Conservation (phyloP, 345 rosid genomes). For the Combretum micranthum region DNA sequence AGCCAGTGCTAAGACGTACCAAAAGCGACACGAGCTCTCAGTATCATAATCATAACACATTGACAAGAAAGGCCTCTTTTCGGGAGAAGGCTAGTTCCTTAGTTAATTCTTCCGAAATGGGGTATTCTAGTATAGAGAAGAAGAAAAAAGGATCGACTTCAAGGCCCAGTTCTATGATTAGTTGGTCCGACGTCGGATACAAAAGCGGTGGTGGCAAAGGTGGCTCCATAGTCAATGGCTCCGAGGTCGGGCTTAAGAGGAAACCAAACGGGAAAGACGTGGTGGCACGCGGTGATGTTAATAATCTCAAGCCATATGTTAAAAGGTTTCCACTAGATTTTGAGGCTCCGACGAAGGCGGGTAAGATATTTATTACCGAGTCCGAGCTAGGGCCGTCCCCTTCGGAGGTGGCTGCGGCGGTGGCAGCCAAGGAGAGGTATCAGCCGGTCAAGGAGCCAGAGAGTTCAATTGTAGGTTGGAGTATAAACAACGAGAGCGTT, state of each 20-base stretch:
- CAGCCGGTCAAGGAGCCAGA: slow-evolving; percentile 28
- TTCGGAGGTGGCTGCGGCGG: slow-evolving; percentile 68
- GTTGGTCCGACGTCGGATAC: slow-evolving; percentile 10
- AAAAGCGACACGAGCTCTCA: slow-evolving; percentile 75
- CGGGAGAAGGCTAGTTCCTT: slow-evolving; percentile 20
- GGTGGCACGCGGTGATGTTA: background rate
- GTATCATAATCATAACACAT: slow-evolving; percentile 21
- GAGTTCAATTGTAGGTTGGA: slow-evolving; percentile 38
- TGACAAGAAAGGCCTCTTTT: slow-evolving; percentile 16
- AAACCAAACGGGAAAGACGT: background rate
- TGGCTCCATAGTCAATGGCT: slow-evolving; percentile 4
- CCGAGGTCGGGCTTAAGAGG: background rate
- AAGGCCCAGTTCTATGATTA: slow-evolving; percentile 11
- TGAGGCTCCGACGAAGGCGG: slow-evolving; percentile 10
- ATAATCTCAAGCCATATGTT: background rate
- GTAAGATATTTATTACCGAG: slow-evolving; percentile 32
- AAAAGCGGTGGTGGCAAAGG: background rate
- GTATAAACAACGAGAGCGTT: slow-evolving; percentile 58
- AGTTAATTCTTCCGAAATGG: slow-evolving; percentile 19
- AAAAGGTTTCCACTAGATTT: slow-evolving; percentile 6
- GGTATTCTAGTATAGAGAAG: background rate
- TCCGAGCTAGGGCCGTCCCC: slow-evolving; percentile 85
- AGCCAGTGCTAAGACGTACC: slow-evolving; percentile 55
- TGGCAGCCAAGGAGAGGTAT: slow-evolving; percentile 34
- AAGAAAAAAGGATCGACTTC: slow-evolving; percentile 4